Evolutionary conservation across 106 monocot genomes (phyloP), one percentile per base, ranked within the genome.

Genomic region (Platanthera zijinensis): DNA sequence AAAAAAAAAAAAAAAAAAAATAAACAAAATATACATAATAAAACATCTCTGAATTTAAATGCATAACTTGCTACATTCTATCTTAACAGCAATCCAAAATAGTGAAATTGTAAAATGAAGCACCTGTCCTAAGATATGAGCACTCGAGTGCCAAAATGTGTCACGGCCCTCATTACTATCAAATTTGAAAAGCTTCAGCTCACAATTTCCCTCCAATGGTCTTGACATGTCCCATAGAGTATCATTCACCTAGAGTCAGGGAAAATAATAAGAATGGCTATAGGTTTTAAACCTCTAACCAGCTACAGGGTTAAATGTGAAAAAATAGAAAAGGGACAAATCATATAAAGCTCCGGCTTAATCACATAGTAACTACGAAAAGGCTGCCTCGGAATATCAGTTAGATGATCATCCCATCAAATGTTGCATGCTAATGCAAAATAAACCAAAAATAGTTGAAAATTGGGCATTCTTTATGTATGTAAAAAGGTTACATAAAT

Each of bases 101-200:
- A 63, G 6, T 15, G 63, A 21, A 15, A 25, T 52, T 39, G 12
- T 66, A 72, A 18, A 45, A 54, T 32, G 11, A 76, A 45, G 17
- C 72, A 99, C 97, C 94, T 99, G 82, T 57, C 99, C 94, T 79
- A 99, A 92, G 56, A 99, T 99, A 81, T 99, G 99, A 75, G 99
- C 99, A 83, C 99, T 99, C 4, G 99, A 99, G 83, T 99, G 99
- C 99, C 99, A 99, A 82, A 99, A 94, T 13, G 99, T 99, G 76
- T 99, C 94, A 57, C 94, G 89, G 17, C 99, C 99, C 85, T 99
- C 94, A 73, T 87, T 69, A 50, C 84, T 84, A 50, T 95, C 90
- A 80, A 90, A 94, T 76, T 92, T 94, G 64, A 94, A 94, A 50
- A 99, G 48, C 78, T 92, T 92, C 79, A 99, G 72, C 9, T 89